A percentile compares a stretch with the other conserved stretches of the same genome.
Evolutionary conservation across 108 stramenopile genomes (phyloP).

Genomic region (Stephanodiscus triporus): DNA sequence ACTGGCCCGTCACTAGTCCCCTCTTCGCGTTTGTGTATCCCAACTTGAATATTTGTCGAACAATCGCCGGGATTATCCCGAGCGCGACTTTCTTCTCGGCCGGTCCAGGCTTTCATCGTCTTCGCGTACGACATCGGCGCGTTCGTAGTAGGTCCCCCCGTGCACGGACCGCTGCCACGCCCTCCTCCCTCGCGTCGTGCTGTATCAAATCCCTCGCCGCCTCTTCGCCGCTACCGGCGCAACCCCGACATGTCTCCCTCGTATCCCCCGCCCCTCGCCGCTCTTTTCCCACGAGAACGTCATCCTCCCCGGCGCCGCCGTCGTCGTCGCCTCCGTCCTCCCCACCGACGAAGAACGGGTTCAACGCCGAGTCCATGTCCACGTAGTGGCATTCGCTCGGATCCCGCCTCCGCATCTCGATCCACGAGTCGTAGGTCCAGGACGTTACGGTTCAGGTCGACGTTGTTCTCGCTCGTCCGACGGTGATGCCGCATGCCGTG

Average conservation of each 20-base stretch:
- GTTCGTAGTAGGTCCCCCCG: neutral
- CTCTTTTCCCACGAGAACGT: conserved; percentile 36
- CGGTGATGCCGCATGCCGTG: conserved; percentile 77
- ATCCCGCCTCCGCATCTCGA: conserved; percentile 49
- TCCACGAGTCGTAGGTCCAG: conserved; percentile 42
- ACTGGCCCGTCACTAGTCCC: conserved; percentile 78
- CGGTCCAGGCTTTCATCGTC: neutral
- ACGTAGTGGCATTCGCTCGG: conserved; percentile 66
- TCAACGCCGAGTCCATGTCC: conserved; percentile 50
- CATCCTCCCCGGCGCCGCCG: neutral
- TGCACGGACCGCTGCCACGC: neutral
- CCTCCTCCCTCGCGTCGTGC: neutral
- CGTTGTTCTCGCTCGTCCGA: conserved; percentile 83
- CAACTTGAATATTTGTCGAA: conserved; percentile 23
- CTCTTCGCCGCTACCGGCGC: conserved; percentile 21
- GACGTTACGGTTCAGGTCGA: conserved; percentile 85
- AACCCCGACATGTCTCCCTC: conserved; percentile 21
- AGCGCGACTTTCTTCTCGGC: conserved; percentile 1
- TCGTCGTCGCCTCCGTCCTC: no score
- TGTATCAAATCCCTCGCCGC: neutral
- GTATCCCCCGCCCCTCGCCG: conserved; percentile 27
- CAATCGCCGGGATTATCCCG: neutral
- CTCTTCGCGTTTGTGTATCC: conserved; percentile 62
- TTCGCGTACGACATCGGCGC: neutral
- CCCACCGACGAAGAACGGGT: conserved; percentile 22